Base-by-base conservation (phyloP, 169 alveolate genomes). In the Cryptosporidium parvum region DNA sequence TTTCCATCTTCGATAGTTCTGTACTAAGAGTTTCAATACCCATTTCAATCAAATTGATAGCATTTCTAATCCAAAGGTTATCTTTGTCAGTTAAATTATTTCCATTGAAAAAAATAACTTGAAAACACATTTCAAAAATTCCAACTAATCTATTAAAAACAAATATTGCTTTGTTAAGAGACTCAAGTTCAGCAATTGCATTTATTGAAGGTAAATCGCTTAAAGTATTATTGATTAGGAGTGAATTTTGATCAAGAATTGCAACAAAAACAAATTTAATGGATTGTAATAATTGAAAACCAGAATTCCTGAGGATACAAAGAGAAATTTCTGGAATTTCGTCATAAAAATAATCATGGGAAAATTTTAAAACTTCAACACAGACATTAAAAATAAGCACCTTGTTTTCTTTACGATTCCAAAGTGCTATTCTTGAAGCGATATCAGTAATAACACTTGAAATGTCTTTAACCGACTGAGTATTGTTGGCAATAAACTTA, bases 181-280 rank as follows among this genome's bases (percentile, higher is more conserved):
- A 35, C 37, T 80, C 75, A n/a, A 80, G 75, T 39, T 80, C 89
- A 59, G 7, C 39, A 9, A 42, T 69, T 62, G 69, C 65, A 39
- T 80, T 8, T 21, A 62, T 80, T 35, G 75, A 80, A 39, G 89
- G 89, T 16, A 80, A 48, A 21, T 59, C 75, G 8, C 16, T 65
- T 26, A 62, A n/a, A 26, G 58, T 37, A 18, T 37, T 80, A 5
- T 80, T 52, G 29, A 80, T 39, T 26, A 80, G 61, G 16, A 56
- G 58, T n/a, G 89, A 80, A 21, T 80, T 80, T 80, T 80, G 59
- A 48, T 80, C 89, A 45, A 80, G 48, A 26, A 80, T 37, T 65
- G 89, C 89, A 62, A 80, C 89, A 51, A 80, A 80, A 26, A 80
- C 75, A 65, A 80, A 80, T 80, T 80, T 59, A 62, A 80, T 67